phyloP scores from a whole-genome alignment of 805 yeast species.

The Cyberlindnera veronae region DNA sequence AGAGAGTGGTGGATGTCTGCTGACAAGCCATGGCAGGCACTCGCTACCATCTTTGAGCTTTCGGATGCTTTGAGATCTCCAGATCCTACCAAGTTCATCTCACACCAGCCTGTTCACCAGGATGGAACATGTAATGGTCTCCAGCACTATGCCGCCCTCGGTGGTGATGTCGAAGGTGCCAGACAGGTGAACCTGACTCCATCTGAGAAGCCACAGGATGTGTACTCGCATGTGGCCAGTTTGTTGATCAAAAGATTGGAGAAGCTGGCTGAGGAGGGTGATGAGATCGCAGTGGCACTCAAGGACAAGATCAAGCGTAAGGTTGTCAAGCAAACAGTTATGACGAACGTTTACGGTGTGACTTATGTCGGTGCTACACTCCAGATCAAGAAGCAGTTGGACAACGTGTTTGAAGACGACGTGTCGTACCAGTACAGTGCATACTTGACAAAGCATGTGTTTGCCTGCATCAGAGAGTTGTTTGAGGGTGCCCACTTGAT shows the following conservation, averaged over 20 bases:
- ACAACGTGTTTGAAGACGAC: conserved; percentile 51
- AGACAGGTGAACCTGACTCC: conserved; percentile 73
- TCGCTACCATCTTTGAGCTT: conserved; percentile 67
- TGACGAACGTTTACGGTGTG: conserved; percentile 98
- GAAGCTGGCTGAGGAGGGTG: conserved; percentile 49
- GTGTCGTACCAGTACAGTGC: conserved; percentile 47
- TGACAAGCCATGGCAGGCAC: conserved; percentile 82
- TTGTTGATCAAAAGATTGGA: conserved; percentile 56
- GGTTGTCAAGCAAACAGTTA: conserved; percentile 93
- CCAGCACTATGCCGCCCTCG: conserved; percentile 84
- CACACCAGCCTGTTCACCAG: conserved; percentile 78
- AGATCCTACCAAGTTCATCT: conserved; percentile 62
- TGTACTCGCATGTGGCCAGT: conserved; percentile 65
- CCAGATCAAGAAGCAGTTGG: conserved; percentile 79
- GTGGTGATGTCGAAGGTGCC: conserved; percentile 84
- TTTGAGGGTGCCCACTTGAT: conserved; percentile 91
- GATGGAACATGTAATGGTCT: conserved; percentile 87
- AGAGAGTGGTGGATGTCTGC: conserved; percentile 67
- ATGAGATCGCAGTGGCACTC: conserved; percentile 42
- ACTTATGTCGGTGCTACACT: conserved; percentile 90
- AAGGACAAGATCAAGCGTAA: conserved; percentile 72
- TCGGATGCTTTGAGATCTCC: conserved; percentile 54
- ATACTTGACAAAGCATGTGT: conserved; percentile 75
- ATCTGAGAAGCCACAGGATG: conserved; percentile 71
- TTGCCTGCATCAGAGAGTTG: conserved; percentile 77